Conservation (phyloP, 495 filamentous ascomycete species). For the Tuber brumale region DNA sequence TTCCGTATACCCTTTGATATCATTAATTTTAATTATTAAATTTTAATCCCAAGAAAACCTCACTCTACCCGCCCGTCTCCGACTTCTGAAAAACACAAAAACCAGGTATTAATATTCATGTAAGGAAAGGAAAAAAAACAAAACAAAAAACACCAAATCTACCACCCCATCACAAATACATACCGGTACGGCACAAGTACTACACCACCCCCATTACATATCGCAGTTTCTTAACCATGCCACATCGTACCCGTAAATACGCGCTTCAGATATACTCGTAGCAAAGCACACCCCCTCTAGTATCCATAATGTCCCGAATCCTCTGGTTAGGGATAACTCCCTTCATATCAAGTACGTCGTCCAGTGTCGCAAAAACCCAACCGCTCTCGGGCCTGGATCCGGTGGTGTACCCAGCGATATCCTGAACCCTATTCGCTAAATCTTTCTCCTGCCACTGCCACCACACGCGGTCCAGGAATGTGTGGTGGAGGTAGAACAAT, state of each 20-base stretch:
- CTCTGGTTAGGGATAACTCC: slow-evolving; percentile 25
- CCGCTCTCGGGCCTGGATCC: slow-evolving; percentile 10
- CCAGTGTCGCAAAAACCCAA: slow-evolving; percentile 21
- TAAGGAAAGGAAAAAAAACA: neutral
- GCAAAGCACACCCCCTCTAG: slow-evolving; percentile 20
- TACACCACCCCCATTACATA: neutral
- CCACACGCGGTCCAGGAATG: slow-evolving; percentile 50
- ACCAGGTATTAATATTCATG: neutral
- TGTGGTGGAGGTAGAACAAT: slow-evolving; percentile 50
- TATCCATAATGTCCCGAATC: slow-evolving; percentile 40
- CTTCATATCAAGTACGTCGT: slow-evolving; percentile 37
- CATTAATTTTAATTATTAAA: neutral
- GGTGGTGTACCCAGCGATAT: slow-evolving; percentile 36
- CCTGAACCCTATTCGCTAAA: slow-evolving; percentile 10
- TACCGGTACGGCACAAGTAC: neutral
- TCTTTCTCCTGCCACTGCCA: slow-evolving; percentile 47
- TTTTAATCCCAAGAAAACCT: neutral
- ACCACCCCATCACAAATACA: neutral
- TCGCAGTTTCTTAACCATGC: neutral
- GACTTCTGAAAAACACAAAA: neutral
- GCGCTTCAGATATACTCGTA: slow-evolving; percentile 24
- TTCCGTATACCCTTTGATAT: neutral
- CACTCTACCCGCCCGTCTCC: neutral
- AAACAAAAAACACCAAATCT: too few species aligned
- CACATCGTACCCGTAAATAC: neutral